Percentiles rank a stretch among this genome's conserved stretches.
These are phyloP conservation scores for Russula virescens DNA, from an alignment of 768 basidiomycete species.

Conservation along the genomic window DNA sequence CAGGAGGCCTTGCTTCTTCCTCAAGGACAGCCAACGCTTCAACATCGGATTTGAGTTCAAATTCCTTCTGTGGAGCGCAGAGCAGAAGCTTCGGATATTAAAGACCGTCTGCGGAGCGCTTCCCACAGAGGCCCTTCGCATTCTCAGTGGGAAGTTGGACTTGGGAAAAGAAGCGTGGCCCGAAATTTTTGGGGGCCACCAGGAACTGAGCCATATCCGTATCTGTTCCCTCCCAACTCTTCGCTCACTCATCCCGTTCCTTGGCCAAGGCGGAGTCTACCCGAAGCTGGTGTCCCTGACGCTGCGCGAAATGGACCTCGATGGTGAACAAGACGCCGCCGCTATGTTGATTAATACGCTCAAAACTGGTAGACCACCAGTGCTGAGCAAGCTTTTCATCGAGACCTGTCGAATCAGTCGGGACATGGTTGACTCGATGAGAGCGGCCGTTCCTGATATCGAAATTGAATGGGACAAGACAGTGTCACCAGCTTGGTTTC, in stretches of 20 bases:
- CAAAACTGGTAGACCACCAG: constrained; percentile 4
- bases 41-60: constrained; percentile 7
- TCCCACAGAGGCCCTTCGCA: constrained; percentile 6
- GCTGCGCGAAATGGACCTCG: not conserved
- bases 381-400: constrained; percentile 6
- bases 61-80: constrained; percentile 16
- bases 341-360: not conserved
- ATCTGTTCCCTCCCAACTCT: constrained; percentile 10
- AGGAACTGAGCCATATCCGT: constrained; percentile 10
- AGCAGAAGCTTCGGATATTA: constrained; percentile 18
- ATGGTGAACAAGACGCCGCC: not conserved
- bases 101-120: constrained; percentile 11
- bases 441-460: not conserved
- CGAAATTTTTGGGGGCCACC: constrained; percentile 6
- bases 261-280: constrained; percentile 4
- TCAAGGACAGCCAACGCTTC: not conserved
- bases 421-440: constrained; percentile 2
- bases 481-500: not conserved
- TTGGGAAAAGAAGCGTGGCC: constrained; percentile 12
- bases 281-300: constrained; percentile 15
- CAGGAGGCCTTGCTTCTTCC: not conserved
- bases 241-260: constrained; percentile 5
- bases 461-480: constrained; percentile 13
- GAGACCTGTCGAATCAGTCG: constrained; percentile 6
- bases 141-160: constrained; percentile 10